phyloP scores from a whole-genome alignment of 164 flowering plant species.

The Vitis rupestris region DNA sequence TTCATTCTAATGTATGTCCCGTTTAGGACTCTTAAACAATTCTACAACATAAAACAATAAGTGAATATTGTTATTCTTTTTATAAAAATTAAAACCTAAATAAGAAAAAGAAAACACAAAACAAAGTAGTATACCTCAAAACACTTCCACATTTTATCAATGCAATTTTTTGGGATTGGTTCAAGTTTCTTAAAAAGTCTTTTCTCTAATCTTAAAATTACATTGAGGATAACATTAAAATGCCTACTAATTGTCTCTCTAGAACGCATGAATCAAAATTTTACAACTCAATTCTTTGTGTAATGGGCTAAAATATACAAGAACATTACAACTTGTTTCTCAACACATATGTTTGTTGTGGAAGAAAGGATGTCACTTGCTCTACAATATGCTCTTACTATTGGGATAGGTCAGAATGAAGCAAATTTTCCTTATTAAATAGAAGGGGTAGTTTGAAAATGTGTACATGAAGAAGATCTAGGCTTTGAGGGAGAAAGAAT shows the following conservation, averaged over 20 bases:
- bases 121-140: constrained; percentile 10
- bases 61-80: too few species aligned
- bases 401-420: too few species aligned
- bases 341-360: neutral
- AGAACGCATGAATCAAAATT: neutral
- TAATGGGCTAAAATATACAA: too few species aligned
- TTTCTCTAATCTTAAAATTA: neutral
- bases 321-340: too few species aligned
- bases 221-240: constrained; percentile 2
- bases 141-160: constrained; percentile 16
- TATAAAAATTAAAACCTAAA: neutral
- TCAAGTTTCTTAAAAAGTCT: neutral
- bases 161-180: constrained; percentile 10
- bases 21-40: constrained; percentile 1
- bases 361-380: neutral
- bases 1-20: constrained; percentile 3
- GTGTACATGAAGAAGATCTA: too few species aligned
- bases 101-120: neutral
- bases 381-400: too few species aligned
- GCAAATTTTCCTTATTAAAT: too few species aligned
- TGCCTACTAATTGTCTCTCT: constrained; percentile 14
- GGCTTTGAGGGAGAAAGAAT: too few species aligned
- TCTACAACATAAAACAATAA: too few species aligned
- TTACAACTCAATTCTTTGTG: too few species aligned
- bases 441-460: too few species aligned